These are phyloP conservation scores for Periconia macrospinosa DNA, from an alignment of 2,329 filamentous ascomycete genomes.

Conservation along the genomic window DNA sequence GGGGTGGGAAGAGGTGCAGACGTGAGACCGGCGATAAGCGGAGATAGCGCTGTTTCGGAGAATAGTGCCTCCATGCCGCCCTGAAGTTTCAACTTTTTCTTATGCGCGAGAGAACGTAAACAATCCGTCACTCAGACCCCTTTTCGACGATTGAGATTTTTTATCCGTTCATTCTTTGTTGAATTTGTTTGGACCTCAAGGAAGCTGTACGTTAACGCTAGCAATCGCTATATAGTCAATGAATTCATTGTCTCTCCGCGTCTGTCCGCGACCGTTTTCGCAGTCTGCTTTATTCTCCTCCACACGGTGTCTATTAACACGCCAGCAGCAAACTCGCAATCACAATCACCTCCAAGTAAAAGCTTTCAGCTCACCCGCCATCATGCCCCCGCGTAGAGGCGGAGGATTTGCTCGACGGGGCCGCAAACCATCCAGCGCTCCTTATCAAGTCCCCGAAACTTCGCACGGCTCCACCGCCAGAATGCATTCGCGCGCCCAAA, in stretches of 20 bases:
- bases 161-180: not conserved
- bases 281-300: conserved; percentile 2
- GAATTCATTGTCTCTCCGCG: conserved; percentile 10
- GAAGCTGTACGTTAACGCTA: not conserved
- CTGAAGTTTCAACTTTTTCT: not conserved
- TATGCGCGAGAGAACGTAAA: not conserved
- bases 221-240: conserved; percentile 10
- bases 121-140: not conserved
- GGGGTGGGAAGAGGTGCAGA: no score
- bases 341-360: not conserved
- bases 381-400: conserved; percentile 5
- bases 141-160: not conserved
- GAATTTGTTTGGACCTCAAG: not conserved
- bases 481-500: conserved; percentile 29
- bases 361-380: not conserved
- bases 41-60: not conserved
- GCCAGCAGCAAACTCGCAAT: not conserved
- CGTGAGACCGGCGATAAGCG: not conserved
- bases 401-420: conserved; percentile 2
- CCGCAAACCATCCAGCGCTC: conserved; percentile 6
- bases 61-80: not conserved
- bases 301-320: not conserved
- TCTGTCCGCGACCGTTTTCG: conserved; percentile 2
- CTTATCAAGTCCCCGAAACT: conserved; percentile 3
- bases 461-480: conserved; percentile 3